Base-by-base conservation (phyloP, 2,329 filamentous ascomycete genomes). In the Fusarium domesticum region DNA sequence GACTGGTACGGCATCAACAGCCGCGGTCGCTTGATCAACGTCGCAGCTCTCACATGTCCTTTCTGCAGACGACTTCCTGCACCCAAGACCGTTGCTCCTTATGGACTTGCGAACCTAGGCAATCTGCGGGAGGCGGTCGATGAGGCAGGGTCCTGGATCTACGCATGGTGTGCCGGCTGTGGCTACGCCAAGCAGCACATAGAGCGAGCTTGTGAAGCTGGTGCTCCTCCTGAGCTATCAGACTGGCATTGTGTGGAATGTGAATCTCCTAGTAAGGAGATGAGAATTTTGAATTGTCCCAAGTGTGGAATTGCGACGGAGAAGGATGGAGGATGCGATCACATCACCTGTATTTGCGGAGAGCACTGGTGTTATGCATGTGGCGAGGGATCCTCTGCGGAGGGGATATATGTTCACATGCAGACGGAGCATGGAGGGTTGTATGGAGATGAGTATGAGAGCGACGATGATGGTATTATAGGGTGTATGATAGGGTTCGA, bases 1-100 rank as follows among this genome's bases (percentile, higher is more conserved):
- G 56, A 50, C 2, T 78, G 75, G 74, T 76, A 77, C 45, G 71
- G 72, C 0, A 57, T 71, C 45, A 78, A 77, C 51, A 38, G 34
- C 1, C 58, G 64, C 1, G 73, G 74, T 1, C 54, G 56, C 1
- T 62, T 76, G 11, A 67, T 78, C 54, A 76, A 77, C 47, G 54
- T 70, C 0, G 71, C 73, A 0, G 72, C 75, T 0, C 67, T 78
- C 5, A 63, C 56, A 2, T 77, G 74, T 45, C 73, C 75, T 1
- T 78, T 78, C 59, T 78, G 74, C 46, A 65, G 75, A 18, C 67
- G 74, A 0, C 61, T 56, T 34, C 73, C 73, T 0, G 62, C 65
- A 2, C 54, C 68, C 5, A 62, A 62, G 40, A 68, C 64, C 2
- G 51, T 74, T 2, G 50, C 51, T 16, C 62, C 63, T 1, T 64